These are phyloP conservation scores for Pichia occidentalis DNA, from an alignment of 805 yeast genomes.

Conservation along the genomic window DNA sequence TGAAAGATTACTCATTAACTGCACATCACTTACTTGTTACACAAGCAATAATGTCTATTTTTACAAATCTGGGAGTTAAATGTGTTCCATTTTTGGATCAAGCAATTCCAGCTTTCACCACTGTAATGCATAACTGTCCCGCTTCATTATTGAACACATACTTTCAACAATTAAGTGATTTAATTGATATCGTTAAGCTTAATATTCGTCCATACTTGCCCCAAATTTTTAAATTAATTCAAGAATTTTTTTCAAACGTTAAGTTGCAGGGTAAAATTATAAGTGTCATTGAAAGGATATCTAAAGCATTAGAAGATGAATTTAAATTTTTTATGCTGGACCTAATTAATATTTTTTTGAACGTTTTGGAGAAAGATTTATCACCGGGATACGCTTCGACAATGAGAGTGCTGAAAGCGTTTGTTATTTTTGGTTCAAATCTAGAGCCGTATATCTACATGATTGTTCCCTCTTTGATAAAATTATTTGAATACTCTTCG, in stretches of 20 bases:
- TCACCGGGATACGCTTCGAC: constrained; percentile 56
- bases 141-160: constrained; percentile 77
- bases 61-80: constrained; percentile 79
- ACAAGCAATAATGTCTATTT: constrained; percentile 89
- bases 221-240: constrained; percentile 67
- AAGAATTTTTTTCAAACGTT: constrained; percentile 60
- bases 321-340: constrained; percentile 79
- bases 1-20: constrained; percentile 78
- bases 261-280: constrained; percentile 73
- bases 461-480: constrained; percentile 78
- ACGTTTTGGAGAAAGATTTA: constrained; percentile 68
- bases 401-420: constrained; percentile 68
- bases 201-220: constrained; percentile 80
- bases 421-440: constrained; percentile 81
- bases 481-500: constrained; percentile 68
- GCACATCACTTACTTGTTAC: constrained; percentile 86
- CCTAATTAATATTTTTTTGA: constrained; percentile 67
- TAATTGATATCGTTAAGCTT: constrained; percentile 77
- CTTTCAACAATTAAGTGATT: constrained; percentile 78
- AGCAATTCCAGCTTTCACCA: constrained; percentile 79
- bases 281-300: constrained; percentile 73
- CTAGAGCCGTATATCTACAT: constrained; percentile 85
- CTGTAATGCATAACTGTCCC: constrained; percentile 78
- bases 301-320: constrained; percentile 85
- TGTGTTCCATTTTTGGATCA: constrained; percentile 87